A percentile compares a stretch with the other conserved stretches of the same genome.
Conservation (phyloP, 2,329 filamentous ascomycete genomes). For the Fusarium floridanum region DNA sequence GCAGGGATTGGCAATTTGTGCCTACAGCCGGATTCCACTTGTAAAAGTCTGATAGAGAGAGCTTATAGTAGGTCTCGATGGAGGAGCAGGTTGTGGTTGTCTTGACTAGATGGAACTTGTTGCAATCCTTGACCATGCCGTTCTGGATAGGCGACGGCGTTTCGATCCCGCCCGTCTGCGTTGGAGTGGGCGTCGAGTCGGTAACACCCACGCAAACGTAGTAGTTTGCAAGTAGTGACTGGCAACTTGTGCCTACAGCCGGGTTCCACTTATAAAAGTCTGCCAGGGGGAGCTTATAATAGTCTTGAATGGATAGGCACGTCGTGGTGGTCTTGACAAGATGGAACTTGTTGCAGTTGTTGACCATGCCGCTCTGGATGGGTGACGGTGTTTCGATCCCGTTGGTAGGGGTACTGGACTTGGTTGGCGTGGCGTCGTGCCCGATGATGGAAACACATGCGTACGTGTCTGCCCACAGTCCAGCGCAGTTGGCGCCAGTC, state of each 20-base stretch:
- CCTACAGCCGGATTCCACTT: not conserved
- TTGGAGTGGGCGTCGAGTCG: not conserved
- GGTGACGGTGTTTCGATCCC: not conserved
- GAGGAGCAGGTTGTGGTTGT: not conserved
- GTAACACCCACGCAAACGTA: not conserved
- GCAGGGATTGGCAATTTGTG: not conserved
- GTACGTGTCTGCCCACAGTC: not conserved
- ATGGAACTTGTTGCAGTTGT: constrained; percentile 33
- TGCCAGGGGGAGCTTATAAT: not conserved
- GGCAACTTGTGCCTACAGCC: not conserved
- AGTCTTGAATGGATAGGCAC: not conserved
- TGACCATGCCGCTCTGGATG: constrained; percentile 6
- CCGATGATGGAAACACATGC: not conserved
- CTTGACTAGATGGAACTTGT: constrained; percentile 23
- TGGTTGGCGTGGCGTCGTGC: not conserved
- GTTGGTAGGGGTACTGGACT: not conserved
- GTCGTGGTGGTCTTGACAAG: not conserved
- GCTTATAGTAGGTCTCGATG: too few relatives aligned
- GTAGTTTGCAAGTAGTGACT: not conserved
- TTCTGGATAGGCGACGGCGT: not conserved
- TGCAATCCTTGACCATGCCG: constrained; percentile 29
- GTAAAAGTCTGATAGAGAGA: not conserved
- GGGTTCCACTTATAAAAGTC: not conserved
- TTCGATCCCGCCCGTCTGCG: not conserved
- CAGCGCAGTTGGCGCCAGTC: not conserved